Conservation (phyloP, 2,329 filamentous ascomycete genomes). For the Microsporum audouinii region DNA sequence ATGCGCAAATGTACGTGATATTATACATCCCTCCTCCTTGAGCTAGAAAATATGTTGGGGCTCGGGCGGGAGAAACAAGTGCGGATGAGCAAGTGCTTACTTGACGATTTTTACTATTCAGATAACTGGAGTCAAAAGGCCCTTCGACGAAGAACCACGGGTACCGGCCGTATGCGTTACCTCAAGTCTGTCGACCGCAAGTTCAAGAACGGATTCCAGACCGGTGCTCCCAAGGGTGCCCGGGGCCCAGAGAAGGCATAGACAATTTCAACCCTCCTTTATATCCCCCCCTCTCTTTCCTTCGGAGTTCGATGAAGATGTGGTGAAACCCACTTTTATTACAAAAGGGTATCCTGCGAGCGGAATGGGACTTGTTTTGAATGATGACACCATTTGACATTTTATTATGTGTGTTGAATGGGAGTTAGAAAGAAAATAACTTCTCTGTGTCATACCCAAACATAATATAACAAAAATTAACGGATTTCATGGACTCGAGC, state of each 20-base stretch:
- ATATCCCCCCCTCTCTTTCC: constrained; percentile 10
- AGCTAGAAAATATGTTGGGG: neutral
- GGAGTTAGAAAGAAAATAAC: neutral
- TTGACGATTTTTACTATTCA: constrained; percentile 32
- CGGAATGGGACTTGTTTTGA: constrained; percentile 38
- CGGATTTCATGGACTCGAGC: constrained; percentile 5
- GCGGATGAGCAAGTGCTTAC: neutral
- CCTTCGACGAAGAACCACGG: constrained; percentile 99
- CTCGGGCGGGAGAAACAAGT: neutral
- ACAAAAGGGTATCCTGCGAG: constrained; percentile 50
- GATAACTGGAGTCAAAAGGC: constrained; percentile 99
- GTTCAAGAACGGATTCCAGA: constrained; percentile 98
- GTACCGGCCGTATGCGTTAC: constrained; percentile 90
- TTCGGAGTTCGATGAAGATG: constrained; percentile 14
- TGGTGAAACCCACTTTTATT: neutral
- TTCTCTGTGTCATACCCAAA: constrained; percentile 4
- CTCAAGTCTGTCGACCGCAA: constrained; percentile 83
- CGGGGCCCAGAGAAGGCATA: constrained; percentile 49
- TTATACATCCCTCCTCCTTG: neutral
- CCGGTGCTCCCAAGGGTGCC: constrained; percentile 72
- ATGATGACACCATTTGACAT: constrained; percentile 13
- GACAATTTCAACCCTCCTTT: constrained; percentile 12
- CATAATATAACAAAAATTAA: constrained; percentile 5
- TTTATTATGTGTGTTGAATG: constrained; percentile 4
- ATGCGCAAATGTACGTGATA: constrained; percentile 82